phyloP scores from a whole-genome alignment of 164 flowering plant genomes.

The Magnolia changhungtana region DNA sequence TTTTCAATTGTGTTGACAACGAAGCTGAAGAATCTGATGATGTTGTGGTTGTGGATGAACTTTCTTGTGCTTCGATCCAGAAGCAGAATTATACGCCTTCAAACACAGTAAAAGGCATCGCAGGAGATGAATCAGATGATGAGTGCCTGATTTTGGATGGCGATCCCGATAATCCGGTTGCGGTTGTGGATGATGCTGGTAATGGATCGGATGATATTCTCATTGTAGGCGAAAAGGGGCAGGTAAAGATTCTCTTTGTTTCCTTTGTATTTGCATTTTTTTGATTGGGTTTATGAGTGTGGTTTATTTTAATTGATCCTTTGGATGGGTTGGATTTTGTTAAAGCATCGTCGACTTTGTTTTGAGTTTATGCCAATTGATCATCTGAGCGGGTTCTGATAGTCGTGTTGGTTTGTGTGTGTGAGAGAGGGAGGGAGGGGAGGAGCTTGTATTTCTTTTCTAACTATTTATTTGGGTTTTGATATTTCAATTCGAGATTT shows the following conservation, averaged over 20 bases:
- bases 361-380: no score
- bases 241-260: conserved; percentile 35
- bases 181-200: conserved; percentile 16
- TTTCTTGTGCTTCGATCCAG: not conserved
- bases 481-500: no score
- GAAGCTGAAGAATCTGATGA: conserved; percentile 36
- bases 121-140: conserved; percentile 35
- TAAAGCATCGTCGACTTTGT: not conserved
- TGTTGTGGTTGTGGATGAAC: conserved; percentile 39
- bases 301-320: not conserved
- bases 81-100: conserved; percentile 10
- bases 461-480: no score
- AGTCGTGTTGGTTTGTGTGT: no score
- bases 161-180: conserved; percentile 58
- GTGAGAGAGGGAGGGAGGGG: no score
- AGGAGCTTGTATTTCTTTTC: no score
- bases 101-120: not conserved
- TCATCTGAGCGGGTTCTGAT: no score
- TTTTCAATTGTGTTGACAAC: conserved; percentile 21
- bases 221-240: conserved; percentile 69
- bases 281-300: not conserved
- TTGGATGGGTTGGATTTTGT: not conserved
- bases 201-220: conserved; percentile 52
- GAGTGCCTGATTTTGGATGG: conserved; percentile 74
- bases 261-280: not conserved